A percentile compares a stretch with the other conserved stretches of the same genome.
Conservation (phyloP, 2,329 filamentous ascomycete species). For the Alternaria ethzedia region DNA sequence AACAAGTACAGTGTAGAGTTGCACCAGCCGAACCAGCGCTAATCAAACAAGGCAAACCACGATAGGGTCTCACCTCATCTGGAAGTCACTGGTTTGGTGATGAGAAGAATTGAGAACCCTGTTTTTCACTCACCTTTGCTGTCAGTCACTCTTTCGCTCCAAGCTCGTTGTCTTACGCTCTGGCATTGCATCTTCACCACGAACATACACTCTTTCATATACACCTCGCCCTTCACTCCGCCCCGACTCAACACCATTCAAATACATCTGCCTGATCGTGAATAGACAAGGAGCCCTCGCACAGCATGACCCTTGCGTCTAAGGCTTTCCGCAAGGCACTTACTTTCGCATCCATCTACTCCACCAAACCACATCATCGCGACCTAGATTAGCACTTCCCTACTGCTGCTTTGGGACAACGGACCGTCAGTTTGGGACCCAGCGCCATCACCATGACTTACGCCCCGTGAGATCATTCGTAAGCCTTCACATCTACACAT, state of each 20-base stretch:
- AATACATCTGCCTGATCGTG: neutral
- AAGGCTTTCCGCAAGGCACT: neutral
- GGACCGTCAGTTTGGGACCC: neutral
- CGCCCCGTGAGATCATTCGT: neutral
- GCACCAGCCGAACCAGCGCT: neutral
- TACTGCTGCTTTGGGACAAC: neutral
- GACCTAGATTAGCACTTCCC: neutral
- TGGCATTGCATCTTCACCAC: neutral
- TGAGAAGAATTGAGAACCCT: neutral
- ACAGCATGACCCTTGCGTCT: neutral
- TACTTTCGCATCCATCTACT: neutral
- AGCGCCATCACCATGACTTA: neutral
- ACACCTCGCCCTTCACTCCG: neutral
- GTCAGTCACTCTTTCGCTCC: neutral
- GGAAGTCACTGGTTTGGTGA: neutral
- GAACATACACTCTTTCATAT: neutral
- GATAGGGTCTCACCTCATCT: neutral
- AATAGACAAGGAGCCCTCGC: neutral
- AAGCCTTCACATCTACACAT: neutral
- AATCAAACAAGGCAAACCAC: neutral
- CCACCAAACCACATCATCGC: neutral
- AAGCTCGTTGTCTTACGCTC: neutral
- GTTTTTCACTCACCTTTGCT: neutral
- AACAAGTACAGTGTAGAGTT: neutral
- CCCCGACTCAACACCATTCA: neutral